Base-by-base conservation (phyloP, 257 asterid species). In the Nicotiana undulata region DNA sequence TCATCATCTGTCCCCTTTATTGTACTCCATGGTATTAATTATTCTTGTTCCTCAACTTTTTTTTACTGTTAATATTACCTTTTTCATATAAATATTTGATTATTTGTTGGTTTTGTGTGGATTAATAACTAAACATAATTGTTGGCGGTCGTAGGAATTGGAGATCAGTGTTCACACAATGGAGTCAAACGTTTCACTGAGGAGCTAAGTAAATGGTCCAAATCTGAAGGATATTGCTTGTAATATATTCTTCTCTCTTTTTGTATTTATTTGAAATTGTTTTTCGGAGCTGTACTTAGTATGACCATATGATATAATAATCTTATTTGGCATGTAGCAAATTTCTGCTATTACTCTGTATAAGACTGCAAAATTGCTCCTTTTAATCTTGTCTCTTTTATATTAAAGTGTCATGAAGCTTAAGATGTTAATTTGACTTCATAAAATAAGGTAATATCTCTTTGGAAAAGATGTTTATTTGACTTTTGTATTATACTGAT, bases 91-190 rank as follows among this genome's bases (percentile, higher is more conserved):
- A 17, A 46, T 20, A 51, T 80, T 34, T 4, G 5, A 1, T 44
- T 66, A n/a, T 10, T 20, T 70, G 40, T 29, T 17, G 83, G 66
- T 4, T 63, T 3, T 11, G 70, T 58, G 24, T 70, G 55, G 70
- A 52, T 83, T 83, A 17, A 17, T 80, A 40, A 40, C 49, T 40
- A 40, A 40, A 9, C 2, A 8, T 8, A 16, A 56, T 52, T 3
- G 28, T 77, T 60, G 49, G 82, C 63, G 64, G 22, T 85, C 40
- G 40, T 56, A 95, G 99, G 99, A 83, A 91, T 95, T 75, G 99
- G 97, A 82, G 97, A 95, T 81, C 98, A 95, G 89, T 95, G 98
- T 83, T 86, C 97, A 8, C 89, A 92, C 83, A 83, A 51, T 86
- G 99, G 98, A 66, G 58, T 93, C 82, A 90, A 87, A 84, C 91